Percentiles rank a stretch among this genome's conserved stretches.
Evolutionary conservation across 2,329 filamentous ascomycete genomes (phyloP).

Genomic region (Penicillium hordei): DNA sequence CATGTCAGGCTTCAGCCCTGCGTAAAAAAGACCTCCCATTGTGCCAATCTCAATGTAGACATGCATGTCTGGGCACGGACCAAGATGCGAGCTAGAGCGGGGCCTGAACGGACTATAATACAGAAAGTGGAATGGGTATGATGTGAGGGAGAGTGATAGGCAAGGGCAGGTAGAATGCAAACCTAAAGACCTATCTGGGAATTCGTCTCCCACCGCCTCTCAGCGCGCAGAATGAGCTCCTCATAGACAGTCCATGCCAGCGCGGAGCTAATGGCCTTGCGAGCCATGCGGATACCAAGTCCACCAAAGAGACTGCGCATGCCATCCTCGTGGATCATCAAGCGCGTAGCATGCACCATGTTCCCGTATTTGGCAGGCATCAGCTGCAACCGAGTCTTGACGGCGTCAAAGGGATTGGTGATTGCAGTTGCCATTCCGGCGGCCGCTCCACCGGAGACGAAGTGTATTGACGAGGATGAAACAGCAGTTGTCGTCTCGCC

Average conservation of each 20-base stretch:
- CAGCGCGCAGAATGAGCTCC: constrained; percentile 77
- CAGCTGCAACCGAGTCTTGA: constrained; percentile 92
- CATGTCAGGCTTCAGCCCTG: background rate
- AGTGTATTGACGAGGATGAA: constrained; percentile 67
- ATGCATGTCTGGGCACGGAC: constrained; percentile 2
- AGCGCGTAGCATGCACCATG: constrained; percentile 70
- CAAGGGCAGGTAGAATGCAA: background rate
- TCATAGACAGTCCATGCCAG: constrained; percentile 97
- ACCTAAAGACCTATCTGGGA: constrained; percentile 24
- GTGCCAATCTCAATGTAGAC: constrained; percentile 13
- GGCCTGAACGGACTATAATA: constrained; percentile 15
- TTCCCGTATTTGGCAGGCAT: constrained; percentile 82
- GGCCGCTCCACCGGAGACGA: constrained; percentile 75
- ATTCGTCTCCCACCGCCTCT: constrained; percentile 44
- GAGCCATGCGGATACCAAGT: constrained; percentile 77
- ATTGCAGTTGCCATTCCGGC: constrained; percentile 80
- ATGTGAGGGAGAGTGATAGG: background rate
- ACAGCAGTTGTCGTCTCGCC: constrained; percentile 22
- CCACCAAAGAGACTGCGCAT: constrained; percentile 80
- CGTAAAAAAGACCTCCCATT: background rate
- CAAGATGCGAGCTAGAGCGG: constrained; percentile 2
- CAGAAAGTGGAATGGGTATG: constrained; percentile 11
- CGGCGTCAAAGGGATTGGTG: constrained; percentile 94
- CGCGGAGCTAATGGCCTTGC: constrained; percentile 92
- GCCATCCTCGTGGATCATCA: constrained; percentile 82